Conservation (phyloP, 2,329 filamentous ascomycete genomes). For the Oidium heveae region DNA sequence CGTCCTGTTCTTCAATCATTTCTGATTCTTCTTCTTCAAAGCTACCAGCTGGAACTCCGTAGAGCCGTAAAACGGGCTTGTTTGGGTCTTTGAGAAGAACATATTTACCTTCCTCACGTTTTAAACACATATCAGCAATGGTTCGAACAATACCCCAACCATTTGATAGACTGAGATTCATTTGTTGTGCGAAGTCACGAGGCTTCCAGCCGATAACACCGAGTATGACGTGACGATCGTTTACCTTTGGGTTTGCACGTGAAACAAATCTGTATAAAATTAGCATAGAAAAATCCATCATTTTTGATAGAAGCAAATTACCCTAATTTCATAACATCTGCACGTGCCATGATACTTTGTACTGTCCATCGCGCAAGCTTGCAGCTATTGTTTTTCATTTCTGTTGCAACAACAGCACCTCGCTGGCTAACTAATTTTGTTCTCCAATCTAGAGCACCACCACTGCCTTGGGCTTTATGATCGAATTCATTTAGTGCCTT, state of each 20-base stretch:
- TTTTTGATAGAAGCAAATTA: constrained; percentile 19
- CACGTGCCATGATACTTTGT: constrained; percentile 85
- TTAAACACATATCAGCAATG: constrained; percentile 80
- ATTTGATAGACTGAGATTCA: constrained; percentile 92
- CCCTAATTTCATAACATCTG: constrained; percentile 98
- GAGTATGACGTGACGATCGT: constrained; percentile 83
- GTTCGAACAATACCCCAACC: constrained; percentile 98
- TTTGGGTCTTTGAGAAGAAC: constrained; percentile 79
- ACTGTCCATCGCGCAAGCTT: constrained; percentile 96
- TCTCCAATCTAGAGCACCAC: constrained; percentile 89
- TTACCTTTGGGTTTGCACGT: constrained; percentile 71
- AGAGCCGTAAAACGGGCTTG: constrained; percentile 81
- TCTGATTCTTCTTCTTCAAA: constrained; percentile 55
- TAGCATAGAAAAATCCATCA: too few relatives aligned
- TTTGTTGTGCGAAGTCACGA: constrained; percentile 84
- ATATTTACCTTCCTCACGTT: constrained; percentile 57
- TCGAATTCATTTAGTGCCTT: constrained; percentile 99
- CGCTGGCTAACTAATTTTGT: constrained; percentile 83
- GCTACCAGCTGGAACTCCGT: constrained; percentile 66
- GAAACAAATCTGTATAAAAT: constrained; percentile 54
- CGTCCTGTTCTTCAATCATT: constrained; percentile 9
- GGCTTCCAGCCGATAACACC: constrained; percentile 97
- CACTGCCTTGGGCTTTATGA: constrained; percentile 85
- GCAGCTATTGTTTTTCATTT: constrained; percentile 99
- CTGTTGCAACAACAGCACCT: constrained; percentile 89